phyloP scores from a whole-genome alignment of 2,329 filamentous ascomycete genomes.

The Ophiosphaerella korrae region DNA sequence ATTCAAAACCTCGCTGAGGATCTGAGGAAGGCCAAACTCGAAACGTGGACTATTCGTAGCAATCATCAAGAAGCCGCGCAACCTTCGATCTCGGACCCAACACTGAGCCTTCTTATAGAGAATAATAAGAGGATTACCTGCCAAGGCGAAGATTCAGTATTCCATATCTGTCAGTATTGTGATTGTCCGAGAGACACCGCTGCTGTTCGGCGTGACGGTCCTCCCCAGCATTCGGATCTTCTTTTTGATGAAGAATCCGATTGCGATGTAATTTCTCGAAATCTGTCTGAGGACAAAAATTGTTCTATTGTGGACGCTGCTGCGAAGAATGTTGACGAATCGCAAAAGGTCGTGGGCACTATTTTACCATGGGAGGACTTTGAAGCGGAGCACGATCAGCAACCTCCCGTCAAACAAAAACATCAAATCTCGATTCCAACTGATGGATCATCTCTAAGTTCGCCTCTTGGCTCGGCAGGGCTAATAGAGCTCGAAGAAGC shows the following conservation, averaged over 20 bases:
- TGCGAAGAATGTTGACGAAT: constrained; percentile 15
- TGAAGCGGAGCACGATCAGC: too few relatives aligned
- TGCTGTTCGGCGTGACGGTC: too few relatives aligned
- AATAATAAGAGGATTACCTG: constrained; percentile 27
- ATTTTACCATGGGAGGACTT: neutral
- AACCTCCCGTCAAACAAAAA: neutral
- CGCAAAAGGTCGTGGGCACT: constrained; percentile 8
- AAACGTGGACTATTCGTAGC: neutral
- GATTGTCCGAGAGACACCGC: too few relatives aligned
- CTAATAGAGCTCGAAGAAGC: neutral
- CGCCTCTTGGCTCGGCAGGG: neutral
- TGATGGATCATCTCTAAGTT: neutral
- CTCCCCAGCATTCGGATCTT: constrained; percentile 1
- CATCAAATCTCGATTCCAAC: neutral
- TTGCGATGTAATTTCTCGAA: neutral
- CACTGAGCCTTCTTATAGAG: neutral
- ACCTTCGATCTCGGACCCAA: neutral
- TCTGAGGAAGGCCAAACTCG: neutral
- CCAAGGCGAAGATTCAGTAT: constrained; percentile 20
- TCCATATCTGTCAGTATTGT: neutral
- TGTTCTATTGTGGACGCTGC: constrained; percentile 6
- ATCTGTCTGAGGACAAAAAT: constrained; percentile 3
- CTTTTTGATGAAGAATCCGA: constrained; percentile 8
- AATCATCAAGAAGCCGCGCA: neutral
- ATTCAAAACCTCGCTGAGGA: neutral